These are phyloP conservation scores for Skeletonema menzelii DNA, from an alignment of 108 stramenopile species.

Conservation along the genomic window DNA sequence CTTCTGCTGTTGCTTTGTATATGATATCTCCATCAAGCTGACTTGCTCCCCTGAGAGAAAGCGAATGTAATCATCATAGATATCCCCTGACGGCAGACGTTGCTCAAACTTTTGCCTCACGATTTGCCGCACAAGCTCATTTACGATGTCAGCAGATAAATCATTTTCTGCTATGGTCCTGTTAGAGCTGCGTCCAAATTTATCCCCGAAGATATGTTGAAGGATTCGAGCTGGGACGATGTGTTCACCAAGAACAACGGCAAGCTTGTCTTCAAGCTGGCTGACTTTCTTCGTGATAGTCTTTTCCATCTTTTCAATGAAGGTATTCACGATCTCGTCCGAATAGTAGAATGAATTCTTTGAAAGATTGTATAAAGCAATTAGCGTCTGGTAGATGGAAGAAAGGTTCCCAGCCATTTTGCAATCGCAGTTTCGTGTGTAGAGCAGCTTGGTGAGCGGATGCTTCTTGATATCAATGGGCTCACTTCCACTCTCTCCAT, in stretches of 20 bases:
- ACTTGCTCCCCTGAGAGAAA: conserved; percentile 56
- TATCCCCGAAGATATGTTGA: conserved; percentile 45
- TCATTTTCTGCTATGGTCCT: conserved; percentile 23
- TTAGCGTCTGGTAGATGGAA: conserved; percentile 53
- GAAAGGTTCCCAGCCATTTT: conserved; percentile 60
- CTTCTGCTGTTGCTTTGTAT: conserved; percentile 65
- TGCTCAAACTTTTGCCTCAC: conserved; percentile 55
- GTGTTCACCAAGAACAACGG: conserved; percentile 12
- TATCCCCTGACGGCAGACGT: conserved; percentile 38
- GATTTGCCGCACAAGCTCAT: conserved; percentile 37
- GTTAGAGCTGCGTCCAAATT: conserved; percentile 45
- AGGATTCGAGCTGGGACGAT: conserved; percentile 34
- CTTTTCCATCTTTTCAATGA: conserved; percentile 58
- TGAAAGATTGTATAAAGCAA: conserved; percentile 48
- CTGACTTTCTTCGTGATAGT: conserved; percentile 39
- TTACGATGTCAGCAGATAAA: conserved; percentile 30
- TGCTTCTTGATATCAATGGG: conserved; percentile 44
- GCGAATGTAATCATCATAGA: conserved; percentile 48
- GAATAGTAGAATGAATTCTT: conserved; percentile 48
- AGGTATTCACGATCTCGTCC: conserved; percentile 58
- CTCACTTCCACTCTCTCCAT: conserved; percentile 8
- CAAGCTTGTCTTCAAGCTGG: conserved; percentile 32
- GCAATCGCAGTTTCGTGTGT: conserved; percentile 52
- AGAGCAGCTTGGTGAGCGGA: conserved; percentile 45
- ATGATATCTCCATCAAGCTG: conserved; percentile 57